Base-by-base conservation (phyloP, 495 filamentous ascomycete genomes). In the Neurospora hispaniola region DNA sequence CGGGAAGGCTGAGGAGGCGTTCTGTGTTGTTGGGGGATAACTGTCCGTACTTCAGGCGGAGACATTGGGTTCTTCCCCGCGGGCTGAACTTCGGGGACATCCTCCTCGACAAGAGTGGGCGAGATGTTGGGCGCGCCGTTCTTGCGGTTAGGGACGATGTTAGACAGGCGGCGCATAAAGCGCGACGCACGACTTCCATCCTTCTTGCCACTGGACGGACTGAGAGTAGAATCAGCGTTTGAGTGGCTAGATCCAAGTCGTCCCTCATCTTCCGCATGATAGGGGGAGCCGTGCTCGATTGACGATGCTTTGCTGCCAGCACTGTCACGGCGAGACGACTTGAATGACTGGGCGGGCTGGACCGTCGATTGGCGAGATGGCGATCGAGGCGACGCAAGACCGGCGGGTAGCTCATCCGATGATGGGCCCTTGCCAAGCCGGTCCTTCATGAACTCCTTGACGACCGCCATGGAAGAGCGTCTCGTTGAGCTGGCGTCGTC, bases 111-210 rank as follows among this genome's bases (percentile, higher is more conserved):
- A 27, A 91, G 85, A 2, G 87, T 84, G n/a, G 87, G 84, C 39
- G 86, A 87, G 72, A 91, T 86, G 2, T 80, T 75, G 35, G 87
- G 85, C 10, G 86, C 81, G 10, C 87, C 77, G 76, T 84, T 90
- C 78, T 91, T 91, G 71, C 80, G 88, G 31, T 81, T 84, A 0
- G 88, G 84, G 41, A 86, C 88, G 18, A 85, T 86, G 70, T 88
- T 90, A 42, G 91, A 94, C 83, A 97, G 90, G 20, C 93, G 90
- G 59, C 92, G 90, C 79, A 97, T 90, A 48, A 97, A 86, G 35
- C 93, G 90, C 72, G 89, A 91, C 42, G 91, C 89, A 84, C 79
- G 90, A 87, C 77, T 88, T 84, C 75, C 81, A 18, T 80, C 80
- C 71, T 88, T 91, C 84, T 91, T 92, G 12, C 90, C 89, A 14